Conservation (phyloP, 371 early-diverging fungal species). For the Encephalitozoon intestinalis region DNA sequence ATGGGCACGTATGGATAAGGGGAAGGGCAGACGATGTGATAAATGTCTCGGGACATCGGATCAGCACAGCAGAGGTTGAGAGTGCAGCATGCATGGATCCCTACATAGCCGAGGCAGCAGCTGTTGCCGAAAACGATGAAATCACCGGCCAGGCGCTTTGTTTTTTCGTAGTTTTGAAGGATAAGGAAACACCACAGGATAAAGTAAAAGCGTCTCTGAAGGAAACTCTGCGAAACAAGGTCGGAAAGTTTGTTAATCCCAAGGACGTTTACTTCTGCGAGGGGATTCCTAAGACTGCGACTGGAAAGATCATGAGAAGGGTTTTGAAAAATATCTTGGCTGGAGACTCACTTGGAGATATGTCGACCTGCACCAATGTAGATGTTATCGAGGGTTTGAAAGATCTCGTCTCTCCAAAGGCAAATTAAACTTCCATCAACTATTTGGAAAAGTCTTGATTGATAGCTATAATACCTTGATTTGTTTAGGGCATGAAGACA, state of each 20-base stretch:
- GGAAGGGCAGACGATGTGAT: constrained; percentile 86
- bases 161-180: constrained; percentile 63
- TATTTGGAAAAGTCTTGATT: background rate
- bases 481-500: constrained; percentile 26
- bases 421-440: background rate
- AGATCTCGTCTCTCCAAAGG: background rate
- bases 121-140: constrained; percentile 78
- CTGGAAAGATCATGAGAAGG: constrained; percentile 78
- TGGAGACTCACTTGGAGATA: constrained; percentile 64
- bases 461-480: background rate
- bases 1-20: constrained; percentile 78
- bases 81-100: constrained; percentile 70
- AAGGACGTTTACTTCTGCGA: constrained; percentile 71
- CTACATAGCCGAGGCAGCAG: constrained; percentile 80
- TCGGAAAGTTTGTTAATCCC: constrained; percentile 72
- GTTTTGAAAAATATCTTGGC: constrained; percentile 79
- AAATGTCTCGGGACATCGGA: constrained; percentile 88
- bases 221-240: constrained; percentile 70
- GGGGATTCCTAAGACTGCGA: constrained; percentile 83
- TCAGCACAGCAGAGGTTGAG: constrained; percentile 87
- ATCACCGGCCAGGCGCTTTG: constrained; percentile 71
- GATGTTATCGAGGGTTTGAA: constrained; percentile 27
- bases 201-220: constrained; percentile 65
- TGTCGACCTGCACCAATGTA: constrained; percentile 43
- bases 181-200: constrained; percentile 24